Conservation (phyloP, 1,284 basidiomycete species). For the Takashimella tepidaria region DNA sequence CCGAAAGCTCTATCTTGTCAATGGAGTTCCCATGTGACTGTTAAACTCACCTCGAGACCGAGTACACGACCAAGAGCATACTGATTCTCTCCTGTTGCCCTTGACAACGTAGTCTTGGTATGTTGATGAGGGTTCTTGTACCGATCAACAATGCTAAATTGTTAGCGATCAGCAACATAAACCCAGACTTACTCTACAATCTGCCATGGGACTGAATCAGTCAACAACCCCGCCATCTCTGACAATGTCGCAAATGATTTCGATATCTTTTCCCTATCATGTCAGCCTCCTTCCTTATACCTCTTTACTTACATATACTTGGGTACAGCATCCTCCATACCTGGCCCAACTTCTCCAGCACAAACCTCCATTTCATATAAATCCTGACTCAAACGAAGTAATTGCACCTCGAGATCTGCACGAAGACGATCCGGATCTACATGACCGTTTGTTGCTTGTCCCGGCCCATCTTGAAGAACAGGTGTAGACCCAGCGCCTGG, state of each 20-base stretch:
- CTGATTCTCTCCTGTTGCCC: conserved; percentile 44
- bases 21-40: not conserved
- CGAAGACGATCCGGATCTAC: conserved; percentile 26
- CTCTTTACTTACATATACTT: conserved; percentile 31
- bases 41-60: conserved; percentile 37
- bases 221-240: conserved; percentile 24
- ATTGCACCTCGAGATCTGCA: conserved; percentile 29
- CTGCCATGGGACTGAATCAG: conserved; percentile 35
- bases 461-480: conserved; percentile 1
- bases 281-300: not conserved
- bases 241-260: conserved; percentile 25
- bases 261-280: conserved; percentile 30
- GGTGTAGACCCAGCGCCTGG: not conserved
- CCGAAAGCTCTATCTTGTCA: conserved; percentile 30
- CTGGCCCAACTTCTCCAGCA: conserved; percentile 38
- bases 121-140: conserved; percentile 35
- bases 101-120: conserved; percentile 30
- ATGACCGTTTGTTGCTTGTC: not conserved
- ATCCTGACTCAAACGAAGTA: conserved; percentile 36
- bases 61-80: conserved; percentile 39
- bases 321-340: conserved; percentile 35
- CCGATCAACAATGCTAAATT: conserved; percentile 22
- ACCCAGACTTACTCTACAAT: conserved; percentile 36
- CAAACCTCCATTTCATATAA: conserved; percentile 46
- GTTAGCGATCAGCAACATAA: not conserved